Evolutionary conservation across 768 basidiomycete species (phyloP).

Genomic region (Tylopilus plumbeoviolaceoides): DNA sequence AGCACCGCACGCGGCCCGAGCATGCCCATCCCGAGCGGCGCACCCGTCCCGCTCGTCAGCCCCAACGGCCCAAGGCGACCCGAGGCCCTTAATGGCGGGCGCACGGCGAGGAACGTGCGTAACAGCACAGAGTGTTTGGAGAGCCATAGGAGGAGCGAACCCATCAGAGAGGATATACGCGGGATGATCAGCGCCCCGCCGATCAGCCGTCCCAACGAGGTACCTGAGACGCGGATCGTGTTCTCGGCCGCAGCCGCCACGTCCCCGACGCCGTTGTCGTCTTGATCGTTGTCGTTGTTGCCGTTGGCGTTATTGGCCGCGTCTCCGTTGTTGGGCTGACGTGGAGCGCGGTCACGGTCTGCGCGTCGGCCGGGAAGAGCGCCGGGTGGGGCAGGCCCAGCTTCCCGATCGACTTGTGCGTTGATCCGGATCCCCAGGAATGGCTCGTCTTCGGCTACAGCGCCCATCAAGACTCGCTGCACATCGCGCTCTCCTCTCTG

Average conservation of each 20-base stretch:
- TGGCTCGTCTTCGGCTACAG: constrained; percentile 26
- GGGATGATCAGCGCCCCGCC: constrained; percentile 71
- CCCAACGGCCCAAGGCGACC: constrained; percentile 16
- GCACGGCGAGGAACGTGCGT: constrained; percentile 24
- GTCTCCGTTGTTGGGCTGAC: constrained; percentile 12
- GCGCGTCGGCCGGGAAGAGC: constrained; percentile 13
- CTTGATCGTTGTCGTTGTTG: constrained; percentile 2
- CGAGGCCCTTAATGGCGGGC: constrained; percentile 11
- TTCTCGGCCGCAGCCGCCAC: constrained; percentile 53
- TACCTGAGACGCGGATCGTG: constrained; percentile 52
- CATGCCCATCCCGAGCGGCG: constrained; percentile 1
- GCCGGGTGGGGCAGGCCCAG: constrained; percentile 8
- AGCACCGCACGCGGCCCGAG: constrained; percentile 17
- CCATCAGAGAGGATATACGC: constrained; percentile 63
- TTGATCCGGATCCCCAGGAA: constrained; percentile 29
- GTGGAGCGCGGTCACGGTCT: constrained; percentile 9
- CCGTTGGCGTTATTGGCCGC: neutral
- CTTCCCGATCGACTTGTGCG: constrained; percentile 33
- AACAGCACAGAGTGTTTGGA: constrained; percentile 36
- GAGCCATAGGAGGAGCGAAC: constrained; percentile 50
- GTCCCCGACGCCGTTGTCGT: constrained; percentile 19
- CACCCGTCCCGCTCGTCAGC: constrained; percentile 10
- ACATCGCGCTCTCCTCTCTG: constrained; percentile 10
- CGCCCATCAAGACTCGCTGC: constrained; percentile 24
- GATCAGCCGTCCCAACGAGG: constrained; percentile 60